Evolutionary conservation across 1,284 basidiomycete genomes (phyloP).

Genomic region (Apiotrichum veenhuisii): DNA sequence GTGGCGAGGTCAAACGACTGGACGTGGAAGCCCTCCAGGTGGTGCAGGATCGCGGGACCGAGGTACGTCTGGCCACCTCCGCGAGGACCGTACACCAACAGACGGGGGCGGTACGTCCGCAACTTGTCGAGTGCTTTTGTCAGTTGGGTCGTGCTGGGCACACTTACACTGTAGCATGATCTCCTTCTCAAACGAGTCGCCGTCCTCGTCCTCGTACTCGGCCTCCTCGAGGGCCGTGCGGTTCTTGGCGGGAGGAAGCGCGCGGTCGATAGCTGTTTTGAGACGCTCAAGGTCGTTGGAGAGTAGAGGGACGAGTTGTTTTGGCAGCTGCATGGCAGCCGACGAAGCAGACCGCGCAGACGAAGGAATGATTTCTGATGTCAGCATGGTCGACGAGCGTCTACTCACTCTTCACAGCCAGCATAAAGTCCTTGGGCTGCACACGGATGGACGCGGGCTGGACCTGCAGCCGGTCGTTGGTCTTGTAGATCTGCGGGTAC

Average conservation of each 20-base stretch:
- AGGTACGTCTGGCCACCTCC: conserved; percentile 91
- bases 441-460: conserved; percentile 83
- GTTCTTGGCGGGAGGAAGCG: conserved; percentile 70
- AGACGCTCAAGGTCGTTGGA: conserved; percentile 65
- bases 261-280: conserved; percentile 64
- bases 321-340: conserved; percentile 75
- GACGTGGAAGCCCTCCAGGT: conserved; percentile 92
- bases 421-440: conserved; percentile 92
- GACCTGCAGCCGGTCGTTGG: conserved; percentile 76
- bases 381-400: neutral
- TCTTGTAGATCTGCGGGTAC: conserved; percentile 97
- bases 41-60: conserved; percentile 85
- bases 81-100: conserved; percentile 73
- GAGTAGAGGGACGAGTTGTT: conserved; percentile 80
- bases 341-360: conserved; percentile 87
- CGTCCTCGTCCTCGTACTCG: conserved; percentile 73
- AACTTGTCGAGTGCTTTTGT: conserved; percentile 80
- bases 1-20: conserved; percentile 89
- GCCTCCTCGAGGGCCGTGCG: conserved; percentile 86
- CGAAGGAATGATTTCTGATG: conserved; percentile 81
- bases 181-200: conserved; percentile 73
- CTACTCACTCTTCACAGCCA: conserved; percentile 84
- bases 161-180: conserved; percentile 76
- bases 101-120: conserved; percentile 83
- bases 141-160: neutral